phyloP scores from a whole-genome alignment of 441 rosid genomes.

The Adansonia gregorii region DNA sequence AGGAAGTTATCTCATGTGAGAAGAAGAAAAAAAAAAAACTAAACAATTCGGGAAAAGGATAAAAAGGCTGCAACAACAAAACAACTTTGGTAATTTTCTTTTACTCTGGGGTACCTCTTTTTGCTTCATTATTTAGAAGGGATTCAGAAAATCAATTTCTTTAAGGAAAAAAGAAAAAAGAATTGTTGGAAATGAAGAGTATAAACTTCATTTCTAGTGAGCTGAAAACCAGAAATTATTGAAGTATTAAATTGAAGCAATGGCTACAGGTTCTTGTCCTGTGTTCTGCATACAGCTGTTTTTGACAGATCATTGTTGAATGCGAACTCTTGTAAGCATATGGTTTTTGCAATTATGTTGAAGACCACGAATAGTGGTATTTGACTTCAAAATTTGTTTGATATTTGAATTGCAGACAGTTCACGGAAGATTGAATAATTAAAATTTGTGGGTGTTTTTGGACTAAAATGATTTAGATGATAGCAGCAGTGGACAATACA shows the following conservation, averaged over 20 bases:
- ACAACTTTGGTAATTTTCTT: neutral
- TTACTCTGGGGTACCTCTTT: neutral
- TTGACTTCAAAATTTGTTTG: conserved; percentile 6
- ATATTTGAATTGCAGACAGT: neutral
- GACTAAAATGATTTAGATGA: neutral
- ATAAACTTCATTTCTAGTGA: neutral
- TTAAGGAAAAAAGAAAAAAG: too few species aligned
- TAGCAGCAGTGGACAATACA: neutral
- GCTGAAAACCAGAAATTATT: conserved; percentile 15
- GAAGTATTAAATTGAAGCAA: neutral
- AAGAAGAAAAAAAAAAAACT: neutral
- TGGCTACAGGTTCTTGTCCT: conserved; percentile 7
- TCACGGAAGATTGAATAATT: neutral
- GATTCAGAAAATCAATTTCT: neutral
- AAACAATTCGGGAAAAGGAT: neutral
- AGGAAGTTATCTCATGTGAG: conserved; percentile 1
- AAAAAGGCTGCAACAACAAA: neutral
- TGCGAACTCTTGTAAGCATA: neutral
- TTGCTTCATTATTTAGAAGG: neutral
- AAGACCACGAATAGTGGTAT: neutral
- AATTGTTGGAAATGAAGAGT: too few species aligned
- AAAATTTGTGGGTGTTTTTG: neutral
- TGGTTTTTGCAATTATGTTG: neutral
- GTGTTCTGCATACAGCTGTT: conserved; percentile 21
- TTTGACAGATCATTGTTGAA: conserved; percentile 9